phyloP scores from a whole-genome alignment of 2,329 filamentous ascomycete species.

The Alternaria postmessia region DNA sequence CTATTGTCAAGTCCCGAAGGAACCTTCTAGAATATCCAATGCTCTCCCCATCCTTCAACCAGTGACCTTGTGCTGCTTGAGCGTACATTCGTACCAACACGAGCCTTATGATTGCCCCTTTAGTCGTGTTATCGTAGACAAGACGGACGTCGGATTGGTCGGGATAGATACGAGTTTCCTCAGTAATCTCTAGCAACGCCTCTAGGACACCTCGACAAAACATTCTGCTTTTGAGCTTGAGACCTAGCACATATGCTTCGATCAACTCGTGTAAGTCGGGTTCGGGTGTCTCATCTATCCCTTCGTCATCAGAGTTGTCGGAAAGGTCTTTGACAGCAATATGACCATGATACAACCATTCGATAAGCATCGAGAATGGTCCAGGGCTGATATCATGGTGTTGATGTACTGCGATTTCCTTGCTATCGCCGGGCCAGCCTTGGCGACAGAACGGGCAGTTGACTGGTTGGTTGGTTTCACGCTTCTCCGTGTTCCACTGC shows the following conservation, averaged over 20 bases:
- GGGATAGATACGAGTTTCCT: not conserved
- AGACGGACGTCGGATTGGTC: not conserved
- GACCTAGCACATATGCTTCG: not conserved
- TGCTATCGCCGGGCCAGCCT: not conserved
- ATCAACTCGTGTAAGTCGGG: not conserved
- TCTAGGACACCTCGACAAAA: not conserved
- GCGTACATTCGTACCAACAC: not conserved
- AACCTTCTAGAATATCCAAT: not conserved
- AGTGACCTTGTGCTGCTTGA: not conserved
- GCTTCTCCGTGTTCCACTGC: not conserved
- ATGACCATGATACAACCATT: not conserved
- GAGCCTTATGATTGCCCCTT: not conserved
- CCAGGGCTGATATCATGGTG: not conserved
- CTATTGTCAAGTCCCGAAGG: not conserved
- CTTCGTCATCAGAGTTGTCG: not conserved
- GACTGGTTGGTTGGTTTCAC: not conserved
- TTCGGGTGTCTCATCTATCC: not conserved
- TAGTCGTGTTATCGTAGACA: not conserved
- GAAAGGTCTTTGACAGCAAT: not conserved
- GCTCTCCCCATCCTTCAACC: not conserved
- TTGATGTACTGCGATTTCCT: not conserved
- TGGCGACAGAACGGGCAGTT: constrained; percentile 1
- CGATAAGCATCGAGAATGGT: not conserved
- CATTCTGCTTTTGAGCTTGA: not conserved
- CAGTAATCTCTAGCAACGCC: not conserved